A percentile compares a stretch with the other conserved stretches of the same genome.
These are phyloP conservation scores for Rhododendron williamsianum DNA, from an alignment of 148 eudicot genomes.

Conservation along the genomic window DNA sequence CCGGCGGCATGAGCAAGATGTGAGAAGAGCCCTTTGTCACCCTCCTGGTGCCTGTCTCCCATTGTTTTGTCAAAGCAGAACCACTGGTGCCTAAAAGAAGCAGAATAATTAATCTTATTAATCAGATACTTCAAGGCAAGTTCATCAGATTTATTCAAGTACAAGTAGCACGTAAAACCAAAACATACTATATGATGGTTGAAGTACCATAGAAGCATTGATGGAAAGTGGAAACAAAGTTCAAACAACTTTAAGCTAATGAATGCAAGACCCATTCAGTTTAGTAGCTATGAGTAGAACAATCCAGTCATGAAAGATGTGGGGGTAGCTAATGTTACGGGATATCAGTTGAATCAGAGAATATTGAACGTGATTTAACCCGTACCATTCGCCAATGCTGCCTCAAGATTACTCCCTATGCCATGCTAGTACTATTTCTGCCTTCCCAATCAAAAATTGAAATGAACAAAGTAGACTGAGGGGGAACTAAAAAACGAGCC, in stretches of 20 bases:
- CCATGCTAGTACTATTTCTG: not conserved
- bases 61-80: conserved; percentile 27
- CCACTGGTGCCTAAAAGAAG: conserved; percentile 1
- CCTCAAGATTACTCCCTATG: not conserved
- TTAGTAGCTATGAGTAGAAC: not conserved
- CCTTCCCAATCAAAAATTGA: not conserved
- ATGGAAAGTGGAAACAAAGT: not conserved
- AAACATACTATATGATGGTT: not conserved
- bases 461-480: not conserved
- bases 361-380: not conserved
- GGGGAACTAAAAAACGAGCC: not conserved
- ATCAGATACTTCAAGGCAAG: not conserved
- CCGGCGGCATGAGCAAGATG: conserved; percentile 35
- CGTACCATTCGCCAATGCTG: not conserved
- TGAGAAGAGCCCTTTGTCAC: conserved; percentile 59
- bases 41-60: conserved; percentile 52
- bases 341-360: not conserved
- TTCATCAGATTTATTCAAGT: not conserved
- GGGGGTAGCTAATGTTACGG: not conserved
- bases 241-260: not conserved
- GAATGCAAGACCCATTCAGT: not conserved
- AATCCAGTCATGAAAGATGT: not conserved
- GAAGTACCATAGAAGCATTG: not conserved
- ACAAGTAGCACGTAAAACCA: not conserved
- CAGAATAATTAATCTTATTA: not conserved